A percentile compares a stretch with the other conserved stretches of the same genome.
phyloP scores from a whole-genome alignment of 441 rosid species.

The Omphalea diandra region DNA sequence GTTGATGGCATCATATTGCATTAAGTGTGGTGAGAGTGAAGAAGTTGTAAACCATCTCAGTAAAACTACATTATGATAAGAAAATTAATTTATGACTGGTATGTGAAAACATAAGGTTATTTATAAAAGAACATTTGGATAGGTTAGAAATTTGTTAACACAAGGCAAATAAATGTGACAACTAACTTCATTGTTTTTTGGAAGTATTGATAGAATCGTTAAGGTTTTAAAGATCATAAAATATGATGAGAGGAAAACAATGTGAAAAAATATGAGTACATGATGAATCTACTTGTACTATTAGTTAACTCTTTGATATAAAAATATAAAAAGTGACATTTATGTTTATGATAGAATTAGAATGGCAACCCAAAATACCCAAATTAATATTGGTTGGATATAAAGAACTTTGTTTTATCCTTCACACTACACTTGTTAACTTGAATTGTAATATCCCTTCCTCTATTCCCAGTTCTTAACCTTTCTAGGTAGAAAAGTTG shows the following conservation, averaged over 20 bases:
- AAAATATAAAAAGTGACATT: neutral
- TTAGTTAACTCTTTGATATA: neutral
- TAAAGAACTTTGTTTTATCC: conserved; percentile 16
- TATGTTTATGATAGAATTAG: conserved; percentile 28
- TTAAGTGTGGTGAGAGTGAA: no score
- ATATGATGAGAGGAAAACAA: neutral
- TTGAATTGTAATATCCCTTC: neutral
- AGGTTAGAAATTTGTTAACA: neutral
- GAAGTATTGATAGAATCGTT: neutral
- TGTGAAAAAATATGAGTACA: neutral
- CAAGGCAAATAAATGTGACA: neutral
- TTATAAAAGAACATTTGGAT: neutral
- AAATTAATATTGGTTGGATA: conserved; percentile 14
- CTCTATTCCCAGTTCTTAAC: neutral
- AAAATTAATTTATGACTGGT: no score
- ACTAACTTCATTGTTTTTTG: neutral
- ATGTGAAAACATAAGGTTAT: no score
- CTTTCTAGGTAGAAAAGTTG: conserved; percentile 19
- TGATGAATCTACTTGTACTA: conserved; percentile 6
- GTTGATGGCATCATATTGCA: no score
- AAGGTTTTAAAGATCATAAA: neutral
- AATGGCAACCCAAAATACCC: conserved; percentile 22
- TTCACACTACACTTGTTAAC: neutral
- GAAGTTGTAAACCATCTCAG: no score
- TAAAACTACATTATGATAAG: no score